Conservation (phyloP, 345 rosid species). For the Eucalyptus sp. region DNA sequence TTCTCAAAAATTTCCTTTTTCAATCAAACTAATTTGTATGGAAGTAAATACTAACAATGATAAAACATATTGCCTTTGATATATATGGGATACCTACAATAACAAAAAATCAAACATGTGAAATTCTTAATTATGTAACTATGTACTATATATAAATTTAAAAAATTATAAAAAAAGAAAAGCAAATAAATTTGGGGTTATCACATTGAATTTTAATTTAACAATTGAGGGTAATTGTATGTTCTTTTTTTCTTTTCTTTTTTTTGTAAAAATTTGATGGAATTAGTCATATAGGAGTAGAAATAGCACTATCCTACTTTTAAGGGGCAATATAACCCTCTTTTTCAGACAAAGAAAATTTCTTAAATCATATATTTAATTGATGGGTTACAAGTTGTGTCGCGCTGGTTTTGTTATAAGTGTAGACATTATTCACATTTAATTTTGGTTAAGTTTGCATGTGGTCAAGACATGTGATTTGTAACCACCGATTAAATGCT, state of each 20-base stretch:
- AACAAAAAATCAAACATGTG: not conserved
- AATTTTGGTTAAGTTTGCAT: not conserved
- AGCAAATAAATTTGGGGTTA: not conserved
- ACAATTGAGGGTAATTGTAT: not conserved
- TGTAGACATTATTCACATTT: not conserved
- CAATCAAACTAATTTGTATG: not conserved
- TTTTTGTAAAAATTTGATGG: not conserved
- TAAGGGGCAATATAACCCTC: not conserved
- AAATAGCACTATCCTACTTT: not conserved
- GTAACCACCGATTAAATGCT: not conserved
- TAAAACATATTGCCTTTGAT: not conserved
- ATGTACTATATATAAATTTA: not conserved
- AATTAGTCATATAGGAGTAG: not conserved
- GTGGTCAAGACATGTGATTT: not conserved
- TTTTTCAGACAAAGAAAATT: not conserved
- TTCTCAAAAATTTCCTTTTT: not conserved
- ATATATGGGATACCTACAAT: not conserved
- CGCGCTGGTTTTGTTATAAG: not conserved
- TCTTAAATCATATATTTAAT: not conserved
- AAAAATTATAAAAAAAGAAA: not conserved
- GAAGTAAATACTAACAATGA: not conserved
- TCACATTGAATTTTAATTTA: not conserved
- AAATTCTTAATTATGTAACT: not conserved
- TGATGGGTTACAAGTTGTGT: not conserved
- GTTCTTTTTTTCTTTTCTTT: fast-evolving